phyloP scores from a whole-genome alignment of 306 rosid species.

The Abrus pulchellus region DNA sequence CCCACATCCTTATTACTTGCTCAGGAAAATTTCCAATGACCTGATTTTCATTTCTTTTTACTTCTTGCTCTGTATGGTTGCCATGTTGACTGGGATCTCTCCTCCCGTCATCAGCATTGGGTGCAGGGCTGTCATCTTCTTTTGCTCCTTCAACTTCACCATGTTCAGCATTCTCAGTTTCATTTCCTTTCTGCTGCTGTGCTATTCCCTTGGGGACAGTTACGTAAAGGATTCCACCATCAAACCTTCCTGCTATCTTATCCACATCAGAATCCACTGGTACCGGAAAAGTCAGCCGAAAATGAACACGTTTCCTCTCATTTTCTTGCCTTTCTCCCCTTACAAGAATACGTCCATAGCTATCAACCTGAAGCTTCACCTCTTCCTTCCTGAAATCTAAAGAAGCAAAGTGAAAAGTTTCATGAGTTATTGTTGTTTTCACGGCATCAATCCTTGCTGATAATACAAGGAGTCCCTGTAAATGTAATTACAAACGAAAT shows the following conservation, averaged over 20 bases:
- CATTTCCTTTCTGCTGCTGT: conserved; percentile 47
- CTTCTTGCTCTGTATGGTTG: conserved; percentile 30
- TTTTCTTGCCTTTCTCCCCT: conserved; percentile 63
- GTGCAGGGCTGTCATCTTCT: conserved; percentile 38
- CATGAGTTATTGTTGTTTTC: not conserved
- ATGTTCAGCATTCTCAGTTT: conserved; percentile 26
- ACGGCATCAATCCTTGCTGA: conserved; percentile 12
- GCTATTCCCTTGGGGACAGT: conserved; percentile 58
- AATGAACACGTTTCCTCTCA: conserved; percentile 49
- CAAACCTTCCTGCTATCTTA: conserved; percentile 64
- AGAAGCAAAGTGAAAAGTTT: conserved; percentile 12
- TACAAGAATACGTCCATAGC: conserved; percentile 51
- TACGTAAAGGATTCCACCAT: conserved; percentile 63
- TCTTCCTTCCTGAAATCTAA: conserved; percentile 71
- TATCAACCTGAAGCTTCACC: conserved; percentile 58
- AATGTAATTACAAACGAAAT: conserved; percentile 5
- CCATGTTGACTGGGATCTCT: conserved; percentile 30
- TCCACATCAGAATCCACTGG: conserved; percentile 62
- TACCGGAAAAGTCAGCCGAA: conserved; percentile 53
- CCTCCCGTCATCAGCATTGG: not conserved
- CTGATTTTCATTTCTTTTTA: conserved; percentile 30
- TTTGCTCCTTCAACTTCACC: conserved; percentile 34
- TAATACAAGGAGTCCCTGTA: not conserved
- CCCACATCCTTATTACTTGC: conserved; percentile 55
- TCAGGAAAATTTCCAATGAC: conserved; percentile 32